Evolutionary conservation across 139 green algal species (phyloP).

Genomic region (Parachlorella kessleri): DNA sequence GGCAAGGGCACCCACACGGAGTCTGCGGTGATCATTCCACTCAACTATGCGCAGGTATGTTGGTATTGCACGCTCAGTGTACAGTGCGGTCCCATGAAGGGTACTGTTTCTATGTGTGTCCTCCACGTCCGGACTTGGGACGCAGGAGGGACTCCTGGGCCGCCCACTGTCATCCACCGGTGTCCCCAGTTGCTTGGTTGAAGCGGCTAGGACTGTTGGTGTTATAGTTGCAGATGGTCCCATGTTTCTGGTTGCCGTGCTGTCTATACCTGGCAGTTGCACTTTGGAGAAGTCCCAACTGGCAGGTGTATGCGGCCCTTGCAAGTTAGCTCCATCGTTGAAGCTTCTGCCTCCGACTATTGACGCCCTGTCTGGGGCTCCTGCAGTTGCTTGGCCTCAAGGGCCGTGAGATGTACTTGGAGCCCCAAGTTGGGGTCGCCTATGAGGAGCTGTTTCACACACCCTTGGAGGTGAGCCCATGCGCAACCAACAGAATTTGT

Average conservation of each 20-base stretch:
- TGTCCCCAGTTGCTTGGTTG: background rate
- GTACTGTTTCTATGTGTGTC: no score
- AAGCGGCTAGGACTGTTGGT: background rate
- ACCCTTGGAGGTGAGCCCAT: no score
- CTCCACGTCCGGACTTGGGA: no score
- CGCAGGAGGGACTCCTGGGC: no score
- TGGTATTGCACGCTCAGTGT: background rate
- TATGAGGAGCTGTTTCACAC: conserved; percentile 43
- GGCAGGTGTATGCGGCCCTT: background rate
- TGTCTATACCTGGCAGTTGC: background rate
- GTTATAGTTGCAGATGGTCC: background rate
- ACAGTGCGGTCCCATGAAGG: background rate
- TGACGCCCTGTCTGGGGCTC: background rate
- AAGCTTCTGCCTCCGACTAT: no score
- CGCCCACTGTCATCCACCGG: background rate
- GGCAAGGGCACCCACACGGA: background rate
- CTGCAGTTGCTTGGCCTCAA: conserved; percentile 59
- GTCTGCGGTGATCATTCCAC: background rate
- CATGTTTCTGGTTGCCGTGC: background rate
- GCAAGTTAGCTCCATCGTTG: no score
- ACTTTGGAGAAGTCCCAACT: background rate
- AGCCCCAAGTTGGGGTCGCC: conserved; percentile 39
- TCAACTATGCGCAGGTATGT: background rate
- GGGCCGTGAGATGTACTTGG: conserved; percentile 31
- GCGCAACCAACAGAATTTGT: no score